Base-by-base conservation (phyloP, 768 basidiomycete species). In the Mrakia blollopis region DNA sequence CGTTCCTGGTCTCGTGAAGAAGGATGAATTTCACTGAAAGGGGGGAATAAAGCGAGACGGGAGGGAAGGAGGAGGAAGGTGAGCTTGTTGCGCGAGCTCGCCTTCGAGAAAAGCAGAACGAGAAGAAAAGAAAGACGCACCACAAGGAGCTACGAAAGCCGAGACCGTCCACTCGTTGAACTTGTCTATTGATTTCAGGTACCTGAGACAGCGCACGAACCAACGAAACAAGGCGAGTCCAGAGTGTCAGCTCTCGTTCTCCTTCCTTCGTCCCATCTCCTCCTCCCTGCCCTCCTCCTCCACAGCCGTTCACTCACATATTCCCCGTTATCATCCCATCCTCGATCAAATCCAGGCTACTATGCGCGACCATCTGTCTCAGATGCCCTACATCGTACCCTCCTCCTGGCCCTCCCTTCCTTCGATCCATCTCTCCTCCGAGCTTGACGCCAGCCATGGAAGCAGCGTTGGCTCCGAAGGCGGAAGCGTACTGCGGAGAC, bases 131-230 rank as follows among this genome's bases (percentile, higher is more conserved):
- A 71, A n/a, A 77, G 70, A 81, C 94, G 86, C 85, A 98, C 96
- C 97, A 78, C 91, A 92, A 1, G 95, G 90, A 0, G 97, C 98
- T 28, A 98, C 86, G 85, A 98, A 98, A 41, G 92, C 94, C 23
- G 97, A 98, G 28, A 98, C 90, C 3, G 90, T 95, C 97, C 97
- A 99, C 83, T 98, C 97, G 82, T 98, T 98, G 85, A 98, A 97
- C 85, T 91, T 93, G 87, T 99, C 97, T 77, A 98, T 90, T 25
- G 90, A 89, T 82, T 95, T 96, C 75, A 98, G 87, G 84, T 98
- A 98, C 91, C 97, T 98, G 57, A 1, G n/a, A 41, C 14, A 44
- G 5, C 44, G 7, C 5, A 13, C 10, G 5, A 44, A 9, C 5
- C n/a, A n/a, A n/a, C 7, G 47, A 11, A n/a, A 28, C 0, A 52